Percentiles rank a stretch among this genome's conserved stretches.
These are phyloP conservation scores for Fusarium foetens DNA, from an alignment of 2,329 filamentous ascomycete species.

Conservation along the genomic window DNA sequence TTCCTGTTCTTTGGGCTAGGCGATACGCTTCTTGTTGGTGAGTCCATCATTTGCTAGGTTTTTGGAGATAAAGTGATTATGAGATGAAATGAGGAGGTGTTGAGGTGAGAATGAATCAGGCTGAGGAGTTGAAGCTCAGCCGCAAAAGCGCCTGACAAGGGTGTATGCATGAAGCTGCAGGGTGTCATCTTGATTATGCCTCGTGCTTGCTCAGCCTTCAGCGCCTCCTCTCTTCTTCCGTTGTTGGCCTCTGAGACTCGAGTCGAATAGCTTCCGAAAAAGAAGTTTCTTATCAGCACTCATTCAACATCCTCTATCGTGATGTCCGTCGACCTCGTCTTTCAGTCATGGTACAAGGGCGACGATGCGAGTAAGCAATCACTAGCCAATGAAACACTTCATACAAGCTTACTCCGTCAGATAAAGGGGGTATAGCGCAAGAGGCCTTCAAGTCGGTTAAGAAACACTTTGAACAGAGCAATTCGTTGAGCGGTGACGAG, in stretches of 20 bases:
- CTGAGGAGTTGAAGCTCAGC: background rate
- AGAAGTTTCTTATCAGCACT: accelerated
- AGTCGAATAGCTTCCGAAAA: background rate
- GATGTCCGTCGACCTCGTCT: background rate
- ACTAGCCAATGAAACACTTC: background rate
- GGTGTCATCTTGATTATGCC: background rate
- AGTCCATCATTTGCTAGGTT: background rate
- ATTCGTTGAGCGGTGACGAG: background rate
- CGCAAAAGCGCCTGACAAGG: background rate
- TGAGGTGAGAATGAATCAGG: background rate
- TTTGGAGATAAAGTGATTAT: background rate
- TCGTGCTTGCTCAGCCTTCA: background rate
- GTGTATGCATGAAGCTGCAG: background rate
- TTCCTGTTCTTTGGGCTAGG: background rate
- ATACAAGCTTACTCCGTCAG: background rate
- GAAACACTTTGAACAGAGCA: background rate
- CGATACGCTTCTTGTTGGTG: background rate
- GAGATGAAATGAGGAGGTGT: background rate
- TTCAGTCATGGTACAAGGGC: background rate
- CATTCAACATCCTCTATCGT: background rate
- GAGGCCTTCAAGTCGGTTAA: background rate
- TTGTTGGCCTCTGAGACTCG: accelerated
- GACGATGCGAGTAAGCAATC: background rate
- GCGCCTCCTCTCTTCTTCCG: background rate
- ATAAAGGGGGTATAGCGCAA: background rate